Evolutionary conservation across 495 filamentous ascomycete genomes (phyloP), one percentile per base, ranked within the genome.

Genomic region (Beverwykella pulmonaria): DNA sequence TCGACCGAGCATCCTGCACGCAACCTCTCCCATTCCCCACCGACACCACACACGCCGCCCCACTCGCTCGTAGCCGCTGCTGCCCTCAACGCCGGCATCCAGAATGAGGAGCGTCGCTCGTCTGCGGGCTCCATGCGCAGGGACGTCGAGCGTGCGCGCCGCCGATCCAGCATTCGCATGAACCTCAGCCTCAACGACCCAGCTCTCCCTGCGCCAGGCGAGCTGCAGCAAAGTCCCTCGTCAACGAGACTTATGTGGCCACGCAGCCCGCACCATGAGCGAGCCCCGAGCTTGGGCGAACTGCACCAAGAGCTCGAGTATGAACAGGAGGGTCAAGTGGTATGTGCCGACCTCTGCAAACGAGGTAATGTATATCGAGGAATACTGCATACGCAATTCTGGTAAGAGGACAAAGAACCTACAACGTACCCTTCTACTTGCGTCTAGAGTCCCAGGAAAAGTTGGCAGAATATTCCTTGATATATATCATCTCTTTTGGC

Each of bases 301-400:
- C 81, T 98, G 39, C 93, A 97, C 73, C 93, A 98, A 71, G 91
- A 96, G 74, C 81, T 97, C 7, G 94, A 98, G 77, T 90, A 89
- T 53, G 94, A 98, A 74, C 93, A 97, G 76, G 94, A 98, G 77
- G 92, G 87, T 12, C 93, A 97, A 79, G 94, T 98, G 76, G 89
- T 91, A 79, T 48, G 82, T 79, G 22, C 44, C 30, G 19, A 26
- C 20, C 23, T 27, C 34, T 10, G n/a, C 29, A 19, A 32, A 12
- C 25, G n/a, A n/a, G n/a, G n/a, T n/a, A n/a, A n/a, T n/a, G n/a
- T n/a, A n/a, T n/a, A n/a, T n/a, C n/a, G n/a, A n/a, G n/a, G n/a
- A n/a, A n/a, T n/a, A n/a, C n/a, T n/a, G n/a, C n/a, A n/a, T n/a
- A n/a, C n/a, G n/a, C n/a, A n/a, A n/a, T n/a, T n/a, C n/a, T n/a